phyloP scores from a whole-genome alignment of 768 basidiomycete genomes.

The Mycena rosella region DNA sequence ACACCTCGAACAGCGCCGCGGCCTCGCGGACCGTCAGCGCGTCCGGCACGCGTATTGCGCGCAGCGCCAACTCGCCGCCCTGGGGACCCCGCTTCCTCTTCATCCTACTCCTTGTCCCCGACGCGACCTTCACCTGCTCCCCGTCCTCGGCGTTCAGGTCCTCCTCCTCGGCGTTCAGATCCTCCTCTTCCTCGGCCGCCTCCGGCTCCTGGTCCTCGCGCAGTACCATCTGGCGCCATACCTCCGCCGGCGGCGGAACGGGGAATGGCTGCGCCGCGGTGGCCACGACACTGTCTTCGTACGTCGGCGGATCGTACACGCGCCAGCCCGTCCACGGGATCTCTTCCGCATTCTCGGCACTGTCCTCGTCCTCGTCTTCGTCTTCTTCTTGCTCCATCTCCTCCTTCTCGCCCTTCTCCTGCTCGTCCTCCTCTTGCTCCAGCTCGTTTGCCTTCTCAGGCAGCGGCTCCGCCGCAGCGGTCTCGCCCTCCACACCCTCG shows the following conservation, averaged over 20 bases:
- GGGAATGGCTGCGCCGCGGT: constrained; percentile 16
- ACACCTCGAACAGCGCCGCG: constrained; percentile 79
- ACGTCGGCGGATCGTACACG: constrained; percentile 43
- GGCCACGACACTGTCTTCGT: constrained; percentile 25
- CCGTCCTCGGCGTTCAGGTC: background rate
- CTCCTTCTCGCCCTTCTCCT: background rate
- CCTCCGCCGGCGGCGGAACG: constrained; percentile 10
- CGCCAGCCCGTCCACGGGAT: constrained; percentile 55
- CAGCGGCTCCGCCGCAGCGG: no score
- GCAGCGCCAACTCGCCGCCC: constrained; percentile 35
- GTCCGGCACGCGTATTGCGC: constrained; percentile 60
- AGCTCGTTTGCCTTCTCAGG: no score
- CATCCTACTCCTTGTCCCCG: background rate
- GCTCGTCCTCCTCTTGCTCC: background rate
- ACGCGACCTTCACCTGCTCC: background rate
- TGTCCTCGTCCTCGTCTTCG: no score
- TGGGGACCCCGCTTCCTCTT: background rate
- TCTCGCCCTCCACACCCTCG: no score
- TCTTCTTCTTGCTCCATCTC: no score
- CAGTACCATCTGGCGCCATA: background rate
- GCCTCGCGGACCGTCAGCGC: constrained; percentile 77
- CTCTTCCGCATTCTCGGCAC: no score
- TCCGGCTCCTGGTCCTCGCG: background rate
- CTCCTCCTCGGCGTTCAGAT: background rate
- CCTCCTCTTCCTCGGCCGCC: background rate